These are phyloP conservation scores for Xylaria flabelliformis DNA, from an alignment of 495 filamentous ascomycete species.

Conservation along the genomic window DNA sequence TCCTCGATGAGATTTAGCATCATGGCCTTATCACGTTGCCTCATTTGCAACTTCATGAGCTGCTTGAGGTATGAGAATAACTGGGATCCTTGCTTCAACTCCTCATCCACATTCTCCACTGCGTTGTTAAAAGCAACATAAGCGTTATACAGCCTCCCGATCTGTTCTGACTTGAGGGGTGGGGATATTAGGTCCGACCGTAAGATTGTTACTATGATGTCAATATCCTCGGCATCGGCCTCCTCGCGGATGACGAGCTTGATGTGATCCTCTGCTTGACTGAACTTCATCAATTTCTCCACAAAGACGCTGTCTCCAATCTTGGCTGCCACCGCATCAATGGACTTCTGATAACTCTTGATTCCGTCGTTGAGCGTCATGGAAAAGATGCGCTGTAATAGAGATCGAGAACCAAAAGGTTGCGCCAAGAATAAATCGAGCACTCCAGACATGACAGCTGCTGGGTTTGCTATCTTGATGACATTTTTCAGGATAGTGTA, in stretches of 20 bases:
- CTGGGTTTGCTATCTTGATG: slow-evolving; percentile 94
- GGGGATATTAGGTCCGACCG: slow-evolving; percentile 74
- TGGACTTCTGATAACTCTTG: slow-evolving; percentile 77
- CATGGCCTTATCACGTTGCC: slow-evolving; percentile 94
- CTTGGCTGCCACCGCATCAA: slow-evolving; percentile 74
- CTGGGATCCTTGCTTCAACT: slow-evolving; percentile 85
- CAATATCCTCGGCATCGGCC: slow-evolving; percentile 70
- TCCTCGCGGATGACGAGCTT: slow-evolving; percentile 78
- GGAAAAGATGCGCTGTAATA: slow-evolving; percentile 92
- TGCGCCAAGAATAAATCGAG: slow-evolving; percentile 95
- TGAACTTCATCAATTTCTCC: slow-evolving; percentile 80
- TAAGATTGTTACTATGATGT: slow-evolving; percentile 84
- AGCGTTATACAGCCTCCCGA: slow-evolving; percentile 85
- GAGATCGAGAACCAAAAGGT: slow-evolving; percentile 85
- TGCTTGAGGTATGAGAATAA: slow-evolving; percentile 96
- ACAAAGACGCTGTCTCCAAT: slow-evolving; percentile 82
- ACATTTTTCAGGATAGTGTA: slow-evolving; percentile 95
- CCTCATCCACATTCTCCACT: slow-evolving; percentile 87
- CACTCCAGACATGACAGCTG: slow-evolving; percentile 90
- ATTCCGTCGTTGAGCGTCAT: slow-evolving; percentile 93
- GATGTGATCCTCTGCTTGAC: slow-evolving; percentile 70
- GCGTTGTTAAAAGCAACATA: slow-evolving; percentile 97
- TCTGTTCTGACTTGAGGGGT: slow-evolving; percentile 71
- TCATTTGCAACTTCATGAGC: slow-evolving; percentile 86
- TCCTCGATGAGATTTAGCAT: slow-evolving; percentile 97